A percentile compares a stretch with the other conserved stretches of the same genome.
phyloP scores from a whole-genome alignment of 805 yeast genomes.

The Saturnispora galanensis region DNA sequence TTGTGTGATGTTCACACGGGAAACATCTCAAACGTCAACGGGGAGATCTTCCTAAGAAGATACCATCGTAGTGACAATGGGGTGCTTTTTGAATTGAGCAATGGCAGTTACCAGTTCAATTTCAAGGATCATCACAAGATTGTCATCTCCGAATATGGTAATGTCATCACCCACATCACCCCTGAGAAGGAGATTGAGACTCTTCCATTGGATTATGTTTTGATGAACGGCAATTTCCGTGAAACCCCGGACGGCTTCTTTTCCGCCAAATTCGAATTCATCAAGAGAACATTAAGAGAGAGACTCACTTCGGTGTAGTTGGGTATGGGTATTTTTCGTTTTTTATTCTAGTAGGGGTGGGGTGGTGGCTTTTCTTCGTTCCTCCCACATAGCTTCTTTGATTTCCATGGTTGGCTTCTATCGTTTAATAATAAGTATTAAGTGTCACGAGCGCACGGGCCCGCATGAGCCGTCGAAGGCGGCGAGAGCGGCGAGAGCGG shows the following conservation, averaged over 20 bases:
- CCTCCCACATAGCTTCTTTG: too few relatives aligned
- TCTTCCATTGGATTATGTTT: slow-evolving; percentile 40
- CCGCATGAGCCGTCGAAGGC: too few relatives aligned
- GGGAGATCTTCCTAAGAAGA: slow-evolving; percentile 59
- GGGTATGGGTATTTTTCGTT: neutral
- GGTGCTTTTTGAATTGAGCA: slow-evolving; percentile 88
- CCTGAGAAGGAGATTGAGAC: slow-evolving; percentile 67
- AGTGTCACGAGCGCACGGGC: too few relatives aligned
- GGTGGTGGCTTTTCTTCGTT: too few relatives aligned
- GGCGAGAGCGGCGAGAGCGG: too few relatives aligned
- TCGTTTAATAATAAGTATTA: too few relatives aligned
- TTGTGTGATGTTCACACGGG: slow-evolving; percentile 65
- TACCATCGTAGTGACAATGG: slow-evolving; percentile 70
- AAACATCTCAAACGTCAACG: slow-evolving; percentile 32
- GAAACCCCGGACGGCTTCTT: slow-evolving; percentile 37
- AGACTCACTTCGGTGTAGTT: slow-evolving; percentile 19
- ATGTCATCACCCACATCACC: slow-evolving; percentile 70
- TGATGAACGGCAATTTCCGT: slow-evolving; percentile 34
- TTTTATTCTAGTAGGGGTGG: neutral
- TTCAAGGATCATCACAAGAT: slow-evolving; percentile 92
- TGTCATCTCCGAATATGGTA: slow-evolving; percentile 67
- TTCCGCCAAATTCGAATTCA: slow-evolving; percentile 41
- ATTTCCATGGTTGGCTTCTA: too few relatives aligned
- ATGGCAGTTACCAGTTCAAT: slow-evolving; percentile 89
- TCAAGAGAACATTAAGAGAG: slow-evolving; percentile 56